Evolutionary conservation across 176 grass and related monocot genomes (phyloP).

Genomic region (Cenchrus americanus): DNA sequence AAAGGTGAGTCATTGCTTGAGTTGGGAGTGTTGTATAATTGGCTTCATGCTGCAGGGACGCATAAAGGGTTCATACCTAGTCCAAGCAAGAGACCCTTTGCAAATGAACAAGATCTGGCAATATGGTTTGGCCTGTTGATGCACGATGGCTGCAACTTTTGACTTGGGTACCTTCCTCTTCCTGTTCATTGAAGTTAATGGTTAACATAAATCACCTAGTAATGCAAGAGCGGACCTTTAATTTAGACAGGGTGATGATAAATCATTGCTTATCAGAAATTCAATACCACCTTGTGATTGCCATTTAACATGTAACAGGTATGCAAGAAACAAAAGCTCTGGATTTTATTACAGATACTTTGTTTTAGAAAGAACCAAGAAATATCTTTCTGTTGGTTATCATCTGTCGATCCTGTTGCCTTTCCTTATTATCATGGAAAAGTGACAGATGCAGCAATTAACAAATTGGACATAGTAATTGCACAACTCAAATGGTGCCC

Average conservation of each 20-base stretch:
- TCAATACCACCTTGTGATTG: conserved; percentile 5
- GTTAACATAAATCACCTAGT: background rate
- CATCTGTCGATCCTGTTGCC: background rate
- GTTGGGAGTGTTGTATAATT: background rate
- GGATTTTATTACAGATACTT: conserved; percentile 3
- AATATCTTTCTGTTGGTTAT: background rate
- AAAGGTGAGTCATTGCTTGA: background rate
- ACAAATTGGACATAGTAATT: conserved; percentile 10
- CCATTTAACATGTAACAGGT: conserved; percentile 1
- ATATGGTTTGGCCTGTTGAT: conserved; percentile 56
- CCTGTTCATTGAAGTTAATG: conserved; percentile 42
- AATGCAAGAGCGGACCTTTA: conserved; percentile 14
- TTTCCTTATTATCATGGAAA: conserved; percentile 16
- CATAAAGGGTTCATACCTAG: conserved; percentile 49
- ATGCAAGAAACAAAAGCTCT: conserved; percentile 15
- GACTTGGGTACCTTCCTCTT: conserved; percentile 64
- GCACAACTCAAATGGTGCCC: background rate
- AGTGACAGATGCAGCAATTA: background rate
- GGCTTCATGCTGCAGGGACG: background rate
- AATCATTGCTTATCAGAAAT: background rate
- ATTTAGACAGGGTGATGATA: conserved; percentile 18
- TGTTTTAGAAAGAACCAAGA: background rate
- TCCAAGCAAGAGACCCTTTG: conserved; percentile 66
- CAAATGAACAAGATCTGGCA: conserved; percentile 75
- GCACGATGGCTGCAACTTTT: conserved; percentile 59